Evolutionary conservation across 768 basidiomycete genomes (phyloP).

Genomic region (Phlegmacium glaucopus): DNA sequence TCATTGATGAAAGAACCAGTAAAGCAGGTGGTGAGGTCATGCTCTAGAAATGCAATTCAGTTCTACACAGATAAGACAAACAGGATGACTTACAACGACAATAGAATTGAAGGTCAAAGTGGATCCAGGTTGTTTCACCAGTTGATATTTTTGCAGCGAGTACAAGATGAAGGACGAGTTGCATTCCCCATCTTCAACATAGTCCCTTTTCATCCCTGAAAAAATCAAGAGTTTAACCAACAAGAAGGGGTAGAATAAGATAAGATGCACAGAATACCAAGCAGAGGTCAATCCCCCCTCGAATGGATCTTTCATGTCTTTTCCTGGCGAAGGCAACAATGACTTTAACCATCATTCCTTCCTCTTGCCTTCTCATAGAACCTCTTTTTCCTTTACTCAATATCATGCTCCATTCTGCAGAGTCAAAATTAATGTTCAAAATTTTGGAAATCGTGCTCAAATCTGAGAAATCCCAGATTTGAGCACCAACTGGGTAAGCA

Average conservation of each 20-base stretch:
- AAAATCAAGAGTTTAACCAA: conserved; percentile 15
- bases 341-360: conserved; percentile 8
- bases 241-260: conserved; percentile 30
- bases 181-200: conserved; percentile 5
- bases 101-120: conserved; percentile 47
- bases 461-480: conserved; percentile 62
- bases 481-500: conserved; percentile 46
- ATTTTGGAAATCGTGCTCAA: conserved; percentile 44
- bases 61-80: conserved; percentile 1
- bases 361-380: not conserved
- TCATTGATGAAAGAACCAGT: conserved; percentile 53
- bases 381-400: not conserved
- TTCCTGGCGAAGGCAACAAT: conserved; percentile 29
- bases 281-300: conserved; percentile 21
- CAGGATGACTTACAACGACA: conserved; percentile 47
- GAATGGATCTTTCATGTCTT: conserved; percentile 23
- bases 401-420: conserved; percentile 10
- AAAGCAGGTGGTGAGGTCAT: conserved; percentile 53
- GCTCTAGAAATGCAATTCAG: conserved; percentile 35
- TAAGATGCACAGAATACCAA: conserved; percentile 35
- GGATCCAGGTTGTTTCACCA: conserved; percentile 44
- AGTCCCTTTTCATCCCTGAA: conserved; percentile 9
- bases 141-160: conserved; percentile 36
- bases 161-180: conserved; percentile 25
- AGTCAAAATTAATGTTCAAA: conserved; percentile 39